Base-by-base conservation (phyloP, 352 stramenopile species). In the Phytopythium sindhum region DNA sequence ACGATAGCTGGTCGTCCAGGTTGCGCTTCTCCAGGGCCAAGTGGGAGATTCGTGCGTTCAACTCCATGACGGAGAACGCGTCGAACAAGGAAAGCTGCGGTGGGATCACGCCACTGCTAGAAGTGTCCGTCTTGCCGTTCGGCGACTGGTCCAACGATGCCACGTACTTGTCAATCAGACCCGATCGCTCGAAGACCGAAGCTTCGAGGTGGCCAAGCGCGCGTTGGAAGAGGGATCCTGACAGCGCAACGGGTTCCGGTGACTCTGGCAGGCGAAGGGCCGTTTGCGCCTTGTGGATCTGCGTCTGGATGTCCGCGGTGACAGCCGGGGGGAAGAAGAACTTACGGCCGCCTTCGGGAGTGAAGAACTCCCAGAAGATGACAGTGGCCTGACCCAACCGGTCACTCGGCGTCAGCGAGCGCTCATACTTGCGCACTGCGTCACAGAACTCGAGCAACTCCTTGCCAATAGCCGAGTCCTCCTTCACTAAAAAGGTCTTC, bases 301-400 rank as follows among this genome's bases (percentile, higher is more conserved):
- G 69, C 2, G 70, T 62, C 59, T 94, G 85, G 14, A 96, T 68
- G 23, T 86, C 66, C 0, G 68, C 68, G 0, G 73, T 72, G 5
- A 96, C 63, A 19, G 60, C 62, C n/a, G 67, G 63, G 1, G 87
- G 85, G 35, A 94, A 96, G 15, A 81, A 59, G n/a, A 93, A 60
- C 29, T 69, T 74, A 15, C 78, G 83, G 6, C 71, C 80, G 9
- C 85, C 78, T 65, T 96, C 87, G 4, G 63, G 31, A 0, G 79
- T 83, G 51, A 94, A 67, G 39, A 90, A 96, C 57, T 96, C 87
- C 87, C 87, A 96, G 50, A 86, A 96, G 33, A 96, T 89, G 11
- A 90, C 67, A 50, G 72, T 89, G 9, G 87, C 87, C 44, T 93
- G 87, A 2, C 83, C 81, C 14, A 94, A 57, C 10, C 87, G 84